Evolutionary conservation across 2,329 filamentous ascomycete species (phyloP).

Genomic region (Pleomassaria siparia): DNA sequence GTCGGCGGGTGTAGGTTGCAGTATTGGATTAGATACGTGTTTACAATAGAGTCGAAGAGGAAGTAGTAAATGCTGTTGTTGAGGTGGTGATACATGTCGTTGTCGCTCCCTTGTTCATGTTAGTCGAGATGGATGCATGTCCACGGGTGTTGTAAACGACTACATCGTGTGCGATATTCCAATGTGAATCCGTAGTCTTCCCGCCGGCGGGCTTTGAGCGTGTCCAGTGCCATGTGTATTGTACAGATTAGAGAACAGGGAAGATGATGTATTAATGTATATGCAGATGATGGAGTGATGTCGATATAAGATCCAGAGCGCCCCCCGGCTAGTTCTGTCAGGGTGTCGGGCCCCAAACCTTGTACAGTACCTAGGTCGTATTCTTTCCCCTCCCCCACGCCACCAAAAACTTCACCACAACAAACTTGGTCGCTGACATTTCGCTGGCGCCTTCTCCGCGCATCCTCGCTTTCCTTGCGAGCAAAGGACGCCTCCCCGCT

Average conservation of each 20-base stretch:
- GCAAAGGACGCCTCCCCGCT: constrained; percentile 47
- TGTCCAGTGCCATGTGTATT: constrained; percentile 25
- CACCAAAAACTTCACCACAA: constrained; percentile 1
- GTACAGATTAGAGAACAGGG: neutral
- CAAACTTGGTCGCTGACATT: neutral
- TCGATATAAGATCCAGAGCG: neutral
- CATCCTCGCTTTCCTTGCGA: constrained; percentile 54
- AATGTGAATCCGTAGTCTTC: constrained; percentile 76
- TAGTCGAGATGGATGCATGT: too few species aligned
- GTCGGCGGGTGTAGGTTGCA: constrained; percentile 72
- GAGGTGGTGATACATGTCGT: constrained; percentile 93
- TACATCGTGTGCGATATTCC: constrained; percentile 78
- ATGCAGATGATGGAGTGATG: neutral
- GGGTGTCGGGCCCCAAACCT: too few species aligned
- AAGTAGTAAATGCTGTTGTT: constrained; percentile 89
- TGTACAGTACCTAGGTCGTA: neutral
- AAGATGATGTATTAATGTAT: too few species aligned
- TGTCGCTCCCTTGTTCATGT: constrained; percentile 68
- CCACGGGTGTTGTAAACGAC: too few species aligned
- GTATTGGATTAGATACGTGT: constrained; percentile 79
- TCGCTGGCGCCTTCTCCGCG: constrained; percentile 55
- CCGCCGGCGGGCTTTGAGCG: constrained; percentile 62
- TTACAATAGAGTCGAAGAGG: constrained; percentile 87
- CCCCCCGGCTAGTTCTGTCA: neutral
- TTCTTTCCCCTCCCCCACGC: neutral